Evolutionary conservation across 257 asterid species (phyloP).

Genomic region (Nicotiana undulata): DNA sequence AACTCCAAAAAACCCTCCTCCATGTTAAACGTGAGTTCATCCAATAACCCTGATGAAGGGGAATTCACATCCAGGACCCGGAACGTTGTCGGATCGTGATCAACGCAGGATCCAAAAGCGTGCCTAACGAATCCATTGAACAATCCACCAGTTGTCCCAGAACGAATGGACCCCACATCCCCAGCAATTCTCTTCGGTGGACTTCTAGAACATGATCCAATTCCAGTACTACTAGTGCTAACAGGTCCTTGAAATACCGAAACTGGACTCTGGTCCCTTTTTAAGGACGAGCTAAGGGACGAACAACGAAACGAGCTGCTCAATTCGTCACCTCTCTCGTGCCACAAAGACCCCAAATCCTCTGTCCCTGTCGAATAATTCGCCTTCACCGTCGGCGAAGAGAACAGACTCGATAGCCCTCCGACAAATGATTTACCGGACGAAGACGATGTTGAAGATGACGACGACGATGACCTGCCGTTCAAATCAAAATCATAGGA

Average conservation of each 20-base stretch:
- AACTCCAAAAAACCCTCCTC: conserved; percentile 48
- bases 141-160: conserved; percentile 41
- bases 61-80: conserved; percentile 30
- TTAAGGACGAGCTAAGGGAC: conserved; percentile 54
- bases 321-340: conserved; percentile 68
- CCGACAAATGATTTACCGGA: conserved; percentile 53
- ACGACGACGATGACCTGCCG: conserved; percentile 51
- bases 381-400: conserved; percentile 49
- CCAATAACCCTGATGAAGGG: conserved; percentile 27
- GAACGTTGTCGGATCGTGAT: conserved; percentile 40
- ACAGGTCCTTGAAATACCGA: conserved; percentile 77
- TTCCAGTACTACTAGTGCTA: conserved; percentile 25
- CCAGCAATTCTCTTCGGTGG: conserved; percentile 45
- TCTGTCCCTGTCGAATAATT: conserved; percentile 47
- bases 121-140: conserved; percentile 62
- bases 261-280: conserved; percentile 95
- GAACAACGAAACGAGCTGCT: conserved; percentile 63
- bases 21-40: conserved; percentile 81
- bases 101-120: conserved; percentile 70
- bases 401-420: conserved; percentile 55
- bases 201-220: conserved; percentile 49
- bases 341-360: conserved; percentile 72
- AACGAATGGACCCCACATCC: conserved; percentile 41
- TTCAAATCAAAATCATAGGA: conserved; percentile 60
- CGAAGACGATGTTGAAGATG: conserved; percentile 49